Evolutionary conservation across 768 basidiomycete species (phyloP).

Genomic region (Rhodotorula toruloides): DNA sequence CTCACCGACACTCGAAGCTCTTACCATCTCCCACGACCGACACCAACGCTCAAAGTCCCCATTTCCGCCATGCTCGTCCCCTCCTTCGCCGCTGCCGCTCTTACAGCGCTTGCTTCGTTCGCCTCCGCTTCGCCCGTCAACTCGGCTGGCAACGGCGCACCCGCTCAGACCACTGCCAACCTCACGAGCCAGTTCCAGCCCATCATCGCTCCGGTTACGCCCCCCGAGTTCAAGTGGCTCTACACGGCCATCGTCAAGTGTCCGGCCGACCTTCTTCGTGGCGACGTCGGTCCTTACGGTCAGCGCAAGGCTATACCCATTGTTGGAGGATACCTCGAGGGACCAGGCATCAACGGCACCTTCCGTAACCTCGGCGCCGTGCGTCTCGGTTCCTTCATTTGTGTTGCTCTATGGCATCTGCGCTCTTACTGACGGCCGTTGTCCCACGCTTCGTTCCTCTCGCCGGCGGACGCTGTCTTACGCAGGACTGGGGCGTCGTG

Average conservation of each 20-base stretch:
- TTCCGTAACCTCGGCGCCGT: neutral
- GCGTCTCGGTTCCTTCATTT: neutral
- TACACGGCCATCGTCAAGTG: slow-evolving; percentile 10
- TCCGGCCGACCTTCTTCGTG: slow-evolving; percentile 7
- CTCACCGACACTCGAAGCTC: too few relatives aligned
- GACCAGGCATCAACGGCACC: slow-evolving; percentile 9
- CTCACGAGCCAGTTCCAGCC: neutral
- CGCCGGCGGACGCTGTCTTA: neutral
- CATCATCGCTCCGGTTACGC: too few relatives aligned
- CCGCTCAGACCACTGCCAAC: neutral
- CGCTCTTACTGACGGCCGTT: neutral
- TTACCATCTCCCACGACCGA: too few relatives aligned
- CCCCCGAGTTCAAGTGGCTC: slow-evolving; percentile 20
- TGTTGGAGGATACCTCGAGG: slow-evolving; percentile 6
- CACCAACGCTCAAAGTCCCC: neutral
- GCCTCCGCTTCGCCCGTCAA: neutral
- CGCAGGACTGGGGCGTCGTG: too few relatives aligned
- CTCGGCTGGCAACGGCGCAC: neutral
- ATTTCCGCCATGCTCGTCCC: neutral
- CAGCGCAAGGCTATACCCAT: slow-evolving; percentile 19
- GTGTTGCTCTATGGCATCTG: neutral
- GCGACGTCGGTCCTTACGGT: slow-evolving; percentile 4
- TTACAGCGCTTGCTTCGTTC: neutral
- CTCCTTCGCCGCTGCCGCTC: neutral
- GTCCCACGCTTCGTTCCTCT: neutral